Evolutionary conservation across 2,329 filamentous ascomycete genomes (phyloP), one percentile per base, ranked within the genome.

Genomic region (Fusarium austroafricanum): DNA sequence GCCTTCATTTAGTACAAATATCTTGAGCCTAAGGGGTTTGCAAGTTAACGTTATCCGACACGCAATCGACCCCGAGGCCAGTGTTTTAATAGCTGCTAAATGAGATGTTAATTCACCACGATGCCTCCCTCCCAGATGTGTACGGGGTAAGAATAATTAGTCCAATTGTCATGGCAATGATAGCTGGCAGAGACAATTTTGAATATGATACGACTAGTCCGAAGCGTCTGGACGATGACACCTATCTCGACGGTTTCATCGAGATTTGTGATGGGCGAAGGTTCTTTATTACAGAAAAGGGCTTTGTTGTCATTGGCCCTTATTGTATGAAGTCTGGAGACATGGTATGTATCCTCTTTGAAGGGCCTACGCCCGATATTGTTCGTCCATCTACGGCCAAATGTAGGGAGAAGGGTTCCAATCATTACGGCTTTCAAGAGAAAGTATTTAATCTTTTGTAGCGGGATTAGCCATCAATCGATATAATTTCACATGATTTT

Each of bases 241-340:
- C 1, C 5, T 43, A 43, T 4, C 4, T 43, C 18, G 20, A 43
- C 1, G 8, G 5, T 1, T 52, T 43, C 8, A 21, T 52, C 12
- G 0, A 1, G 2, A 2, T 42, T 31, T 9, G 35, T 29, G 2
- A n/a, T n/a, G 15, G 2, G 5, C 29, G 28, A 0, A 15, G 2
- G 15, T 15, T 52, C 0, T 52, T 52, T 5, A 2, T 52, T 1
- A 20, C 28, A 6, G 20, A 20, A 17, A 33, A 40, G 5, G 28
- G 49, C 0, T 45, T 23, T 10, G 3, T 52, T 2, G 49, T 38
- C 5, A 11, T 52, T 1, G 49, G 49, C 2, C 37, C 49, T 6
- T 18, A 2, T 1, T 52, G 9, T 1, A 15, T 44, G 49, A 15
- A 5, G 6, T 6, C 4, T 18, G 37, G 49, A 1, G 49, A 52